phyloP scores from a whole-genome alignment of 768 basidiomycete genomes.

The Lentinula lateritia region DNA sequence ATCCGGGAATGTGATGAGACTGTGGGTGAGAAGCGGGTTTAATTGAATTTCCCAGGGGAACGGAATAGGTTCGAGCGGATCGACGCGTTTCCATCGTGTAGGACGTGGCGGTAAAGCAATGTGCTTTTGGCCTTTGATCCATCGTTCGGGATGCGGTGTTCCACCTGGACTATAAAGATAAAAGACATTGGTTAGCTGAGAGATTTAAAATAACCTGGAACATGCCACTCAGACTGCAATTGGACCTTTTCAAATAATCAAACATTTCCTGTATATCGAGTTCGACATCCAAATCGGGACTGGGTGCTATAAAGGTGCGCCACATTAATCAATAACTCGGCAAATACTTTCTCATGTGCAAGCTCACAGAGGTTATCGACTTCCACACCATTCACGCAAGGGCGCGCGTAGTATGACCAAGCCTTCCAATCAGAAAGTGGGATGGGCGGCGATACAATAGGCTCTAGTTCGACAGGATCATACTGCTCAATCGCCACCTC shows the following conservation, averaged over 20 bases:
- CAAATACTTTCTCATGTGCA: neutral
- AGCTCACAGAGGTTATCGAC: conserved; percentile 41
- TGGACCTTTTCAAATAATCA: conserved; percentile 8
- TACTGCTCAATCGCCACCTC: conserved; percentile 8
- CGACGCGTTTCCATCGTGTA: conserved; percentile 35
- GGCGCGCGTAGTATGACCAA: conserved; percentile 51
- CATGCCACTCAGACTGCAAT: neutral
- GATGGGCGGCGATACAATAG: conserved; percentile 19
- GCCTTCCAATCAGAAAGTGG: conserved; percentile 44
- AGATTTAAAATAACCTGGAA: neutral
- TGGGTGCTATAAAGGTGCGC: conserved; percentile 13
- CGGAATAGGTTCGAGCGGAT: conserved; percentile 29
- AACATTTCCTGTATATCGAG: conserved; percentile 28
- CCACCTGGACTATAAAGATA: conserved; percentile 24
- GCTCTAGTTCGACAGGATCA: conserved; percentile 8
- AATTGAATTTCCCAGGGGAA: conserved; percentile 48
- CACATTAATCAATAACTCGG: neutral
- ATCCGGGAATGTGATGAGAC: neutral
- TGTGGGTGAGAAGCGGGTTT: conserved; percentile 48
- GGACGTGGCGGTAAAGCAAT: conserved; percentile 47
- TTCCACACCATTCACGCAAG: conserved; percentile 30
- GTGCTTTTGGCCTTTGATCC: conserved; percentile 43
- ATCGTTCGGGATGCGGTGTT: conserved; percentile 35
- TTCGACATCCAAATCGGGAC: conserved; percentile 16
- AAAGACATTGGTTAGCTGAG: neutral